Base-by-base conservation (phyloP, 1,139 yeast genomes). In the Candida sp. region DNA sequence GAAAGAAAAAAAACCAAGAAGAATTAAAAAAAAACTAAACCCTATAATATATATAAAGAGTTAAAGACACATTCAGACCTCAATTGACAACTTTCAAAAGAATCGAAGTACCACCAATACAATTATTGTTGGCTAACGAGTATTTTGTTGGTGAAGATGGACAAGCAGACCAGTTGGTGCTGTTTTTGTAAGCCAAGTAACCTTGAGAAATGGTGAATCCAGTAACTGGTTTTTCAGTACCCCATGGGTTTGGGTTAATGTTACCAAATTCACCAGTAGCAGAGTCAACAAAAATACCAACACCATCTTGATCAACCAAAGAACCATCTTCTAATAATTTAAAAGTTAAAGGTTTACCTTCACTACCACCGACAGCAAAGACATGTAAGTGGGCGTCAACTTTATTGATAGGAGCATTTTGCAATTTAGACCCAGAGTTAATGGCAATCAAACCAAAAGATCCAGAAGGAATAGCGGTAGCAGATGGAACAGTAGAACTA, bases 261-360 rank as follows among this genome's bases (percentile, higher is more conserved):
- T 53, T 48, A 29, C 65, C 64, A 40, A 61, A 49, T 39, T 58
- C 61, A 25, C 64, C 65, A 30, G 60, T 58, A 38, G 43, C 42
- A n/a, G 52, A 40, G 48, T 56, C 58, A 46, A 54, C 50, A 47
- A 50, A 48, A 44, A 61, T 48, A 12, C 58, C 63, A 40, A 51
- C 49, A 8, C 60, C 59, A 40, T 52, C 55, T 44, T 55, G 60
- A 53, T 61, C 64, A 22, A 50, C 56, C 54, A 61, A 55, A 12
- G 63, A 42, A 9, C 55, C 53, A 39, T 59, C 61, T 7, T 49
- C 36, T 34, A 50, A 48, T 50, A 59, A 54, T n/a, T 55, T 47
- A 42, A 61, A 51, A 15, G 43, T 41, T 39, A 55, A 49, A 38
- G 44, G 53, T 5, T 48, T 38, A 22, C 66, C 66, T 11, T 54